Conservation (phyloP, 805 yeast genomes). For the Hanseniaspora lachancei region DNA sequence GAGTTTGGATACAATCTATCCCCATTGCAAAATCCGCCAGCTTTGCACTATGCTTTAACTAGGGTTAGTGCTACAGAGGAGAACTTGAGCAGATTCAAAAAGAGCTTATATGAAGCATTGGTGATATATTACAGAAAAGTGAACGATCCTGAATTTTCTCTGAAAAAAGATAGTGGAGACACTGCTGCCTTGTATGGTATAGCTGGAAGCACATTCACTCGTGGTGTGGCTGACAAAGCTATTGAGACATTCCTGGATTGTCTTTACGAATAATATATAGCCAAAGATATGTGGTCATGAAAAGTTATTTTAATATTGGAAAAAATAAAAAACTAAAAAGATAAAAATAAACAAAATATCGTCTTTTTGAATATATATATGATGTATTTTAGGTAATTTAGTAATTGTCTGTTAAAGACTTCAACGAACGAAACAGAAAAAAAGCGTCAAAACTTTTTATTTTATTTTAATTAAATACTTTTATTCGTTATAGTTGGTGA, state of each 20-base stretch:
- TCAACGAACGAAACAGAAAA: too few species aligned
- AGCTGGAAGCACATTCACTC: conserved; percentile 78
- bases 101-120: conserved; percentile 30
- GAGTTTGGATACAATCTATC: conserved; percentile 78
- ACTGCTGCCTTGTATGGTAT: conserved; percentile 91
- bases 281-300: too few species aligned
- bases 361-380: neutral
- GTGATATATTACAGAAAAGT: conserved; percentile 15
- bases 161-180: conserved; percentile 32
- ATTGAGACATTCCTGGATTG: conserved; percentile 74
- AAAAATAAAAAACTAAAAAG: neutral
- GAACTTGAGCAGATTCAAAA: neutral
- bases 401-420: neutral
- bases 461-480: neutral
- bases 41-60: conserved; percentile 83
- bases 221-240: conserved; percentile 68
- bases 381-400: neutral
- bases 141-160: conserved; percentile 17
- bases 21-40: conserved; percentile 78
- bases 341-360: neutral
- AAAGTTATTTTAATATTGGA: too few species aligned
- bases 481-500: neutral
- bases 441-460: neutral
- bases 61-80: conserved; percentile 27
- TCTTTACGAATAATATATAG: conserved; percentile 39